A percentile compares a stretch with the other conserved stretches of the same genome.
These are phyloP conservation scores for Artemisia argyi DNA, from an alignment of 129 eudicot genomes.

Conservation along the genomic window DNA sequence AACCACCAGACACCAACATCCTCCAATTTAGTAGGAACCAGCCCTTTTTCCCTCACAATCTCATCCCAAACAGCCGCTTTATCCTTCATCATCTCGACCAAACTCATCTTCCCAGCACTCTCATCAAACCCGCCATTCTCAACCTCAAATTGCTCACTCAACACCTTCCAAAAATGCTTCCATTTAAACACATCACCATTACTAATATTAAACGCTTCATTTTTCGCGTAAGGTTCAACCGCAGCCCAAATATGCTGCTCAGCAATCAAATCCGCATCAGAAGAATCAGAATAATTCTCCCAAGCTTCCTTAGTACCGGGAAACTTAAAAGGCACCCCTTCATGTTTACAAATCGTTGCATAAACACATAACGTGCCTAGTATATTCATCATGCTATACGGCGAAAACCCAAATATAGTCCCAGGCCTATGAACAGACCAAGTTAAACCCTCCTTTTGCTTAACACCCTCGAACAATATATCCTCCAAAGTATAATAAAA, in stretches of 20 bases:
- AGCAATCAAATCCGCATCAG: constrained; percentile 86
- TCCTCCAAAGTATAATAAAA: constrained; percentile 69
- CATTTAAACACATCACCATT: constrained; percentile 91
- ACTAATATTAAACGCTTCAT: constrained; percentile 77
- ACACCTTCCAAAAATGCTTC: constrained; percentile 83
- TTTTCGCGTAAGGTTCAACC: constrained; percentile 58
- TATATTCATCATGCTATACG: constrained; percentile 67
- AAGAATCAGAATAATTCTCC: constrained; percentile 57
- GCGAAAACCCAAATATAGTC: constrained; percentile 65
- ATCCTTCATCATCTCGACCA: constrained; percentile 80
- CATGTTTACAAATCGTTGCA: constrained; percentile 70
- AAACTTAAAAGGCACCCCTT: constrained; percentile 57
- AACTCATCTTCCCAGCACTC: constrained; percentile 38
- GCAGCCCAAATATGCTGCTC: constrained; percentile 97
- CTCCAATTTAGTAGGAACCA: constrained; percentile 52
- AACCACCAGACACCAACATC: constrained; percentile 83
- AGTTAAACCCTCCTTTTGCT: constrained; percentile 49
- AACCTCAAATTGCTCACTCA: constrained; percentile 73
- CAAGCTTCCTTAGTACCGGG: constrained; percentile 55
- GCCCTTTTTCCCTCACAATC: constrained; percentile 60
- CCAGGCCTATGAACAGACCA: constrained; percentile 83
- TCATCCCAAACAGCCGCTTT: constrained; percentile 83
- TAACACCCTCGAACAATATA: constrained; percentile 39
- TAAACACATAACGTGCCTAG: constrained; percentile 62
- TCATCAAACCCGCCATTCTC: constrained; percentile 62